Conservation (phyloP, 441 rosid genomes). For the Adansonia gregorii region DNA sequence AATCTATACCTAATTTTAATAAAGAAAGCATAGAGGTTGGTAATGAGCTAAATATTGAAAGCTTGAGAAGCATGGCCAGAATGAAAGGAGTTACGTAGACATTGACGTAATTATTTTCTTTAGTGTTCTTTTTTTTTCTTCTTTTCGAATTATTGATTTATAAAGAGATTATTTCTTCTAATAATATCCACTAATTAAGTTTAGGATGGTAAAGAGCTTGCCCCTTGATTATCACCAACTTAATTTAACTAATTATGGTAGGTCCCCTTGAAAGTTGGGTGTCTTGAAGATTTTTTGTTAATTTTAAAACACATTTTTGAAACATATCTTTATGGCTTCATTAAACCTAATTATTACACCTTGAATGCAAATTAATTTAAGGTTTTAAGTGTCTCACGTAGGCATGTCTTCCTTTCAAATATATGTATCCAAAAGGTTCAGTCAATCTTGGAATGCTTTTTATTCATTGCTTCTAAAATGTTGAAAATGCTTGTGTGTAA, state of each 20-base stretch:
- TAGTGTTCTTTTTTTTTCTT: too few relatives aligned
- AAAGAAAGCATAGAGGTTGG: too few relatives aligned
- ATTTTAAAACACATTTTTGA: slow-evolving; percentile 42
- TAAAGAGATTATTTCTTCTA: too few relatives aligned
- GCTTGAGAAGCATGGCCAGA: too few relatives aligned
- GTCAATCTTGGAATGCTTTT: slow-evolving; percentile 34
- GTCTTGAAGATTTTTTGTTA: slow-evolving; percentile 38
- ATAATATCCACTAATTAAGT: too few relatives aligned
- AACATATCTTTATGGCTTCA: slow-evolving; percentile 42
- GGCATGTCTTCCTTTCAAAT: slow-evolving; percentile 38
- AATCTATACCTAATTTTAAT: too few relatives aligned
- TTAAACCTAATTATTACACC: slow-evolving; percentile 30
- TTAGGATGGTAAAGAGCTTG: neutral
- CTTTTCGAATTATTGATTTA: too few relatives aligned
- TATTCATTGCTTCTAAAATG: slow-evolving; percentile 28
- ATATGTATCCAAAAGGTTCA: slow-evolving; percentile 40
- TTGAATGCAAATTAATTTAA: slow-evolving; percentile 16
- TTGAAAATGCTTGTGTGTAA: slow-evolving; percentile 50
- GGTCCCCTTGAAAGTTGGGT: slow-evolving; percentile 42
- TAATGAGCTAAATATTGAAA: too few relatives aligned
- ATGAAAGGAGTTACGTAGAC: too few relatives aligned
- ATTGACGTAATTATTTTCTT: too few relatives aligned
- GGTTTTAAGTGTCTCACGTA: slow-evolving; percentile 40
- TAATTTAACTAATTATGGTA: slow-evolving; percentile 23
- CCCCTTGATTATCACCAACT: slow-evolving; percentile 13